Base-by-base conservation (phyloP, 2,329 filamentous ascomycete species). In the Basipetospora chlamydospora region DNA sequence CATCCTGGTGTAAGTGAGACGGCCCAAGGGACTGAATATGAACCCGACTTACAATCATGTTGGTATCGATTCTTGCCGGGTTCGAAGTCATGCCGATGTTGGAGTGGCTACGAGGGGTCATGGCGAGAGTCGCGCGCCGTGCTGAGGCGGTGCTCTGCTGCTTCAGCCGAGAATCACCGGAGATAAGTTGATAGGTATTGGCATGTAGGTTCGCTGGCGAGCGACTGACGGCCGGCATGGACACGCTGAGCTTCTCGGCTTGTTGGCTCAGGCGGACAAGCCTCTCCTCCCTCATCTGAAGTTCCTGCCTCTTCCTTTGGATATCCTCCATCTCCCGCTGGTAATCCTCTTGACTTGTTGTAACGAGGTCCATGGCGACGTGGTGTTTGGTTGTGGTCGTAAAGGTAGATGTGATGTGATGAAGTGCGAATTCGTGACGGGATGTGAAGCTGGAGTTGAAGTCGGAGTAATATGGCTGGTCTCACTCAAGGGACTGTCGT, bases 21-120 rank as follows among this genome's bases (percentile, higher is more conserved):
- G 49, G 42, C 10, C 50, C 45, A 6, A 38, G 34, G 2, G 28
- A n/a, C n/a, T n/a, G n/a, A n/a, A n/a, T n/a, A n/a, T n/a, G n/a
- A 33, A n/a, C 4, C 20, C 5, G 17, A 34, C 39, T 5, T 35
- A 41, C 39, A 22, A 17, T 12, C 39, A 40, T 40, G 23, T 26
- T 26, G 15, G 23, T 28, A 16, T 38, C 29, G 5, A 23, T 21
- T 11, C 6, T 25, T 15, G n/a, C 26, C 3, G 35, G 23, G 10
- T 34, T 21, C 15, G 40, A 12, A 15, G 18, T 35, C 28, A 42
- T 39, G 35, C 38, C 42, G 35, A 42, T 35, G 17, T 39, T 42
- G 26, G 44, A 46, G 38, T 42, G 41, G 32, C 42, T 45, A 20
- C 40, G 40, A 4, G 44, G 40, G 8, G 41, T 37, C 17, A 41